Base-by-base conservation (phyloP, 1,139 yeast species). In the Yamadazyma taylorii region DNA sequence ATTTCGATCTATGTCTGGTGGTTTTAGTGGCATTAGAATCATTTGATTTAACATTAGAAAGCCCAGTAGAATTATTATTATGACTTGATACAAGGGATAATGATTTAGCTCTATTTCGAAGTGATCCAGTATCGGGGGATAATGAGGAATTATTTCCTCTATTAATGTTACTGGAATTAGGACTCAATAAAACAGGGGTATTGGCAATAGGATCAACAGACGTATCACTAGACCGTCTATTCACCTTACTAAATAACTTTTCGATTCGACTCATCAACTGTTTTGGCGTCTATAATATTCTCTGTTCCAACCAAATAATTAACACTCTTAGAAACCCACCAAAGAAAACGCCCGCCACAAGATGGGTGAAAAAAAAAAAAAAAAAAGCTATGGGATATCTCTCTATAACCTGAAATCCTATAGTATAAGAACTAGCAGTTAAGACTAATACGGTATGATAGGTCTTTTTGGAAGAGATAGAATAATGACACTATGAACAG, bases 1-100 rank as follows among this genome's bases (percentile, higher is more conserved):
- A 53, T 32, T 50, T 47, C 10, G 55, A 49, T 13, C 51, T 38
- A 6, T 53, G 43, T n/a, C 56, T 37, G 2, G 55, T 37, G 2
- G 55, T 7, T 13, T 19, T 17, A 15, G 32, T 9, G 15, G n/a
- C 15, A 12, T 24, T 29, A 7, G 32, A 29, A 13, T 29, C 23
- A 29, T 19, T 19, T 19, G 24, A 17, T 12, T 17, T 17, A 16
- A 17, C 43, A 21, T 32, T 11, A 32, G 9, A 33, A 9, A 31
- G 26, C 2, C 40, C 37, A 29, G 12, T 26, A 22, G 12, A 21
- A 12, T 11, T 24, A 12, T 29, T 17, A 10, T 12, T 17, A 5
- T 29, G 32, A 29, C 30, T 37, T 5, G 45, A 35, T 16, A 40
- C 37, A 27, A 39, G 19, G 15, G 55, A 49, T 12, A 50, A 30